Conservation (phyloP, 495 filamentous ascomycete genomes). For the Penicillium herquei region DNA sequence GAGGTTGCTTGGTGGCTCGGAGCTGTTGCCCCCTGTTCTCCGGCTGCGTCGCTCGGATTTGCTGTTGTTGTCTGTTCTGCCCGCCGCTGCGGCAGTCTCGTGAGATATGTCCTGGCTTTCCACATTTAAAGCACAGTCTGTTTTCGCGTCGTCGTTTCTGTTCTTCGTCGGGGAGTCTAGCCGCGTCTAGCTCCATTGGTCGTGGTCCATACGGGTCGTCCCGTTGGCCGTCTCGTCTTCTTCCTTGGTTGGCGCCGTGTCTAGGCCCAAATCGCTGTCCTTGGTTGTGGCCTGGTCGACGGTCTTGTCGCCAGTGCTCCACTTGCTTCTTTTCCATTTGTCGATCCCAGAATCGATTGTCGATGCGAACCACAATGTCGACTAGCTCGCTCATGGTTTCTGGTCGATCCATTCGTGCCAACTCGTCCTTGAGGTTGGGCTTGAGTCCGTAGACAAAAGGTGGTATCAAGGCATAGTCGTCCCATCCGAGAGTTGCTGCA, state of each 20-base stretch:
- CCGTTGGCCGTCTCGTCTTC: not conserved
- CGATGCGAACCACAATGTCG: not conserved
- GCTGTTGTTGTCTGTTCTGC: too few relatives aligned
- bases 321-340: not conserved
- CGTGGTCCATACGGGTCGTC: not conserved
- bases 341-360: not conserved
- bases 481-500: not conserved
- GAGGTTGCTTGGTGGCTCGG: too few relatives aligned
- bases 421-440: not conserved
- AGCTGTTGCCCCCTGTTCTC: too few relatives aligned
- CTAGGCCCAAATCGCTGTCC: too few relatives aligned
- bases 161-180: not conserved
- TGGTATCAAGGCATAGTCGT: not conserved
- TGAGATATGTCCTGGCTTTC: not conserved
- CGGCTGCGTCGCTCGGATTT: too few relatives aligned
- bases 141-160: not conserved
- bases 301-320: too few relatives aligned
- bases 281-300: too few relatives aligned
- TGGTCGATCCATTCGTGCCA: not conserved
- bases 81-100: not conserved
- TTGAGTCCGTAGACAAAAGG: not conserved
- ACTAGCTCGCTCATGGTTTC: not conserved
- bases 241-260: too few relatives aligned
- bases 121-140: not conserved
- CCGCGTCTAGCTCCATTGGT: conserved; percentile 3